Conservation (phyloP, 1,284 basidiomycete genomes). For the Boletellus deceptivus region DNA sequence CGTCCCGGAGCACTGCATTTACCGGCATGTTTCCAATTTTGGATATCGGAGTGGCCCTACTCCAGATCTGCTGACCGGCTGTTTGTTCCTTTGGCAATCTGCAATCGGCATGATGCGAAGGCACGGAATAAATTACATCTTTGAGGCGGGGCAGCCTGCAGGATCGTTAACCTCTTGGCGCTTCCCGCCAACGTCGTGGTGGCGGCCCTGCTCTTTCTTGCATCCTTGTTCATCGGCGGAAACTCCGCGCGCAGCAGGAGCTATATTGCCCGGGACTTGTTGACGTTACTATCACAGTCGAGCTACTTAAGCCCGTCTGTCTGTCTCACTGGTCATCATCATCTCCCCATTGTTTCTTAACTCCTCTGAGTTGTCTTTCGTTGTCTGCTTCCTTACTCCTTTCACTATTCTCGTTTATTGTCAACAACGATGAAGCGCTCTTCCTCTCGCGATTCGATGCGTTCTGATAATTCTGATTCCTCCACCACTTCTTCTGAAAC, state of each 20-base stretch:
- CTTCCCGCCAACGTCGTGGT: slow-evolving; percentile 2
- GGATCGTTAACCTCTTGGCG: slow-evolving; percentile 2
- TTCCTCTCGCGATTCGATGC: slow-evolving; percentile 18
- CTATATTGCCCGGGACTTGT: slow-evolving; percentile 8
- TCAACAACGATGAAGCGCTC: slow-evolving; percentile 18
- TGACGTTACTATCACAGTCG: slow-evolving; percentile 3
- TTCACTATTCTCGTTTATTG: background rate
- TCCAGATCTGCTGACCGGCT: slow-evolving; percentile 12
- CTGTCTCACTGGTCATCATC: background rate
- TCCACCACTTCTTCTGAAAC: slow-evolving; percentile 25
- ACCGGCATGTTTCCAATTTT: slow-evolving; percentile 23
- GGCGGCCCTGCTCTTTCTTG: slow-evolving; percentile 1
- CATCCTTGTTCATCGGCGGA: slow-evolving; percentile 9
- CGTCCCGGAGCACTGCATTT: slow-evolving; percentile 22
- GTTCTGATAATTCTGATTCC: slow-evolving; percentile 24
- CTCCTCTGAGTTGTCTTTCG: background rate
- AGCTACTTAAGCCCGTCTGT: slow-evolving; percentile 26
- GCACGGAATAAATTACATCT: slow-evolving; percentile 13
- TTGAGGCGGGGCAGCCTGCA: slow-evolving; percentile 5
- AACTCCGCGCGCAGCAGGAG: slow-evolving; percentile 14
- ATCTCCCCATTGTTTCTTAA: background rate
- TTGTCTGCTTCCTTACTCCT: background rate
- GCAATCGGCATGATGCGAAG: slow-evolving; percentile 9
- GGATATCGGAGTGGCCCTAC: slow-evolving; percentile 18
- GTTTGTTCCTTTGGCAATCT: slow-evolving; percentile 9